A percentile compares a stretch with the other conserved stretches of the same genome.
phyloP scores from a whole-genome alignment of 2,329 filamentous ascomycete species.

The Colletotrichum plurivorum region DNA sequence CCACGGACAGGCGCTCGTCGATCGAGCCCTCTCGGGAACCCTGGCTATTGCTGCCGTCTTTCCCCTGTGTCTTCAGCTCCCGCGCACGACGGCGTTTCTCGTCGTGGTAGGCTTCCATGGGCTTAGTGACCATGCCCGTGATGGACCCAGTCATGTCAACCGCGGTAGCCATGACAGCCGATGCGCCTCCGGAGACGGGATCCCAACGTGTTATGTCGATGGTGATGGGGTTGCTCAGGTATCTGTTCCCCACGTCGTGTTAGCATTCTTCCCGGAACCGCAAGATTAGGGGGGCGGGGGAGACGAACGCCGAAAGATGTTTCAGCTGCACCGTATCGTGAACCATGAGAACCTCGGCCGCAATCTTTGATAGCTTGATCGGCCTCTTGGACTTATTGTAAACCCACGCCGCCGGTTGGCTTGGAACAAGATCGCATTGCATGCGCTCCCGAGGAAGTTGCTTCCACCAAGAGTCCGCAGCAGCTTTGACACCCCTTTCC shows the following conservation, averaged over 20 bases:
- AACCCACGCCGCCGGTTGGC: conserved; percentile 6
- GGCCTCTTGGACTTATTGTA: conserved; percentile 50
- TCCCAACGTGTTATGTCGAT: conserved; percentile 48
- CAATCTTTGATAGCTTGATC: conserved; percentile 27
- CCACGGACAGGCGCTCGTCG: conserved; percentile 9
- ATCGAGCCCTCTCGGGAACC: conserved; percentile 53
- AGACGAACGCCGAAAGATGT: conserved; percentile 14
- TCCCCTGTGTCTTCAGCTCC: neutral
- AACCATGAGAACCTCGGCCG: conserved; percentile 2
- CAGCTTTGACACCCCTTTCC: conserved; percentile 51
- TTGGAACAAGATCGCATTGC: conserved; percentile 23
- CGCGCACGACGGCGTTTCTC: conserved; percentile 6
- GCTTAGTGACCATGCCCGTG: conserved; percentile 38
- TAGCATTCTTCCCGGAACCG: neutral
- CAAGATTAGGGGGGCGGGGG: neutral
- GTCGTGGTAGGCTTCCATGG: conserved; percentile 19
- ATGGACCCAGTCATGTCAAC: conserved; percentile 31
- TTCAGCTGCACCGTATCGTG: neutral
- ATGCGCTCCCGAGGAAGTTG: conserved; percentile 15
- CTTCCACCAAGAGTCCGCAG: conserved; percentile 54
- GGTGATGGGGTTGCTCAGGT: conserved; percentile 45
- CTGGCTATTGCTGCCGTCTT: conserved; percentile 50
- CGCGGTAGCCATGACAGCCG: conserved; percentile 36
- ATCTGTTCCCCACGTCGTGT: neutral
- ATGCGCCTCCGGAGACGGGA: conserved; percentile 45